Base-by-base conservation (phyloP, 768 basidiomycete genomes). In the Pholiota molesta region DNA sequence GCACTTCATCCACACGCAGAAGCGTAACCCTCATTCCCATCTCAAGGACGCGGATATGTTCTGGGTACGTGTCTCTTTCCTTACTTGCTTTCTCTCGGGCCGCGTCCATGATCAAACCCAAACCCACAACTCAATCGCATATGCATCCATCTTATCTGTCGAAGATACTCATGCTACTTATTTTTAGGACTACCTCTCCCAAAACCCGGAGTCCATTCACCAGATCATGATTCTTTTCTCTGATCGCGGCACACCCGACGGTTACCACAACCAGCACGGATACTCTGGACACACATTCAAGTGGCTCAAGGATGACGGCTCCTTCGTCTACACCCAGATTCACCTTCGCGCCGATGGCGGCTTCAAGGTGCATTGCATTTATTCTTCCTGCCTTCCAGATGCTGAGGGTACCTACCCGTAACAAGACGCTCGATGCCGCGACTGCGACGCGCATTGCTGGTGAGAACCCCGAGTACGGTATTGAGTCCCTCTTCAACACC, bases 261-360 rank as follows among this genome's bases (percentile, higher is more conserved):
- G 86, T n/a, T 95, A 79, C 79, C 88, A 92, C 76, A 80, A 88
- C 63, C 81, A 87, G 87, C 93, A 98, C 77, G 96, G 95, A 2
- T 97, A 95, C 81, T 92, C 92, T 54, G 93, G 96, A 16, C 94
- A 97, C 83, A 90, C 95, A 33, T 93, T 83, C 83, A 92, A 95
- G 74, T 87, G 95, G 75, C 81, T 91, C 76, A 94, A 95, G 77
- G 85, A 80, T 1, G 88, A 95, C 55, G 94, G 94, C 51, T 85
- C 89, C 49, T 92, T 89, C 72, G 86, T 88, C 37, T 99, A 97
- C 74, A 86, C 88, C 61, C 94, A 97, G 75, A 84, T 95, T 68
- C 96, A 97, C 75, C 69, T 92, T 73, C 86, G 83, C 28, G 83
- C 84, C 59, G 89, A 94, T 62, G 83, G 87, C 39, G 96, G 95